These are phyloP conservation scores for Xylaria sp. DNA, from an alignment of 2,329 filamentous ascomycete genomes.

Conservation along the genomic window DNA sequence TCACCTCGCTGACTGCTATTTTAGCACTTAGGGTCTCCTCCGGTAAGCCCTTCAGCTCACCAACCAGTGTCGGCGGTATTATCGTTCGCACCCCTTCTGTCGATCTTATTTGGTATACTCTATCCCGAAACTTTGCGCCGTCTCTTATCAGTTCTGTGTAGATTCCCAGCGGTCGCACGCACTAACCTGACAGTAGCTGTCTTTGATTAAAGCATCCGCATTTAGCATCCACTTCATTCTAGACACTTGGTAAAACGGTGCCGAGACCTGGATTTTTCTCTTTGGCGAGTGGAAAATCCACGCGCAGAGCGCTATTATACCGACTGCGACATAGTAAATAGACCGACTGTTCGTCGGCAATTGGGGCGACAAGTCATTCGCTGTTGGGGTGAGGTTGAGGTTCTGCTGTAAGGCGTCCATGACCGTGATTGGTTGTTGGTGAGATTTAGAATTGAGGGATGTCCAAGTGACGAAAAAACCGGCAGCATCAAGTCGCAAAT, in stretches of 20 bases:
- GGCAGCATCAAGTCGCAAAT: slow-evolving; percentile 9
- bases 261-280: slow-evolving; percentile 48
- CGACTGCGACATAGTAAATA: slow-evolving; percentile 57
- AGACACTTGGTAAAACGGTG: slow-evolving; percentile 61
- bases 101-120: slow-evolving; percentile 62
- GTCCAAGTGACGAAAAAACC: slow-evolving; percentile 14
- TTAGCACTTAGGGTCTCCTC: slow-evolving; percentile 61
- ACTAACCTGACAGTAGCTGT: slow-evolving; percentile 61
- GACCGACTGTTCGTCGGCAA: slow-evolving; percentile 48
- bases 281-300: slow-evolving; percentile 55
- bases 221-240: slow-evolving; percentile 63
- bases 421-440: slow-evolving; percentile 35
- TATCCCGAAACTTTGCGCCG: slow-evolving; percentile 57
- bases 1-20: slow-evolving; percentile 61
- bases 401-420: slow-evolving; percentile 40
- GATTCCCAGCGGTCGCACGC: neutral
- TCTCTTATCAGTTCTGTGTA: slow-evolving; percentile 28
- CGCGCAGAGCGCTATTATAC: slow-evolving; percentile 51
- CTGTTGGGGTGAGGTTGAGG: slow-evolving; percentile 41
- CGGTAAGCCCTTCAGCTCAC: slow-evolving; percentile 60
- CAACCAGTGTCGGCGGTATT: slow-evolving; percentile 57
- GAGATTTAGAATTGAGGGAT: slow-evolving; percentile 22
- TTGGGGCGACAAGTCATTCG: slow-evolving; percentile 44
- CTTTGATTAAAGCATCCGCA: slow-evolving; percentile 59
- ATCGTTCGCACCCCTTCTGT: slow-evolving; percentile 63